These are phyloP conservation scores for Coemansia sp. DNA, from an alignment of 192 early-diverging fungal species.

Conservation along the genomic window DNA sequence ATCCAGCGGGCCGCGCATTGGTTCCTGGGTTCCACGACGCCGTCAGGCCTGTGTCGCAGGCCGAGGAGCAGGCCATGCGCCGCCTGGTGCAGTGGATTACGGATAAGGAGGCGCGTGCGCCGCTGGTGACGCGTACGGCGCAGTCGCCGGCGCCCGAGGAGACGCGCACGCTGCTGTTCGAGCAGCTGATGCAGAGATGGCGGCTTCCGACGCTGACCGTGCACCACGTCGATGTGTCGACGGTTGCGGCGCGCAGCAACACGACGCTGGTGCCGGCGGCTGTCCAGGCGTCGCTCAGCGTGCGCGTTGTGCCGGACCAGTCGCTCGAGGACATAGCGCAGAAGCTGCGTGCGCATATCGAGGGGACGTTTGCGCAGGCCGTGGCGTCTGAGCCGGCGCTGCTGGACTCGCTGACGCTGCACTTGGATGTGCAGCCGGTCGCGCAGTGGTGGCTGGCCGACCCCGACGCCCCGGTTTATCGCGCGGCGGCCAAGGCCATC, in stretches of 20 bases:
- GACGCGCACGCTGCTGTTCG: constrained; percentile 36
- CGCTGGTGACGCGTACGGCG: constrained; percentile 29
- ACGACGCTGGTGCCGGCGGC: constrained; percentile 67
- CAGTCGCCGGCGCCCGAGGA: constrained; percentile 8
- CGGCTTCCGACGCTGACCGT: constrained; percentile 69
- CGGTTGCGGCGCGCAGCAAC: constrained; percentile 57
- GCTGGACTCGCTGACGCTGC: constrained; percentile 18
- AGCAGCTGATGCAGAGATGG: constrained; percentile 71
- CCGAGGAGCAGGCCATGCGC: constrained; percentile 59
- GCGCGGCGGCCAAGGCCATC: constrained; percentile 66
- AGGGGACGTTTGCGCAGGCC: constrained; percentile 47
- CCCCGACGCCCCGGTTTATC: constrained; percentile 61
- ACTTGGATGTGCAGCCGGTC: constrained; percentile 62
- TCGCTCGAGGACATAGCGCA: constrained; percentile 58
- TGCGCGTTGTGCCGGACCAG: constrained; percentile 77
- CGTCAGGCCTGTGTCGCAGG: constrained; percentile 55
- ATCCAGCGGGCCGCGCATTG: constrained; percentile 56
- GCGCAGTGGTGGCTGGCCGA: constrained; percentile 79
- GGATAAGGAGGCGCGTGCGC: constrained; percentile 30
- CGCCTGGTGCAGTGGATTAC: constrained; percentile 33
- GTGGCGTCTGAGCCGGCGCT: constrained; percentile 6
- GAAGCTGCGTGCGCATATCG: constrained; percentile 58
- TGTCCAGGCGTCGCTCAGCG: constrained; percentile 66
- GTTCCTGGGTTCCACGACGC: constrained; percentile 70
- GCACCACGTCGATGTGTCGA: constrained; percentile 73